Base-by-base conservation (phyloP, 1,284 basidiomycete genomes). In the Bondarzewia mesenterica region DNA sequence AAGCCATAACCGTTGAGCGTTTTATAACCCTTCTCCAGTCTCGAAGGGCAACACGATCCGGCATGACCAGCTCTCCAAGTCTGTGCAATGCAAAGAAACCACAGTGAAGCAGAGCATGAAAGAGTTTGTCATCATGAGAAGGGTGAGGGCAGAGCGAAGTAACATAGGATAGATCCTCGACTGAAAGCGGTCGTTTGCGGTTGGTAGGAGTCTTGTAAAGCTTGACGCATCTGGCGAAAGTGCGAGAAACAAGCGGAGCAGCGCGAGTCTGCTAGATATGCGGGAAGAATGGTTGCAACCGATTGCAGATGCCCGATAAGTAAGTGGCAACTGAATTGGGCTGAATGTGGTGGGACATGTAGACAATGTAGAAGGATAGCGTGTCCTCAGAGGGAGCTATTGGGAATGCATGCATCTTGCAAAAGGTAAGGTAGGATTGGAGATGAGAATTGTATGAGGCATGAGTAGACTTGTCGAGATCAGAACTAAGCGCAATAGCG, bases 381-480 rank as follows among this genome's bases (percentile, higher is more conserved):
- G n/a, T n/a, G n/a, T n/a, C n/a, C n/a, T n/a, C n/a, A n/a, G n/a
- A n/a, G n/a, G n/a, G n/a, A n/a, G n/a, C n/a, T n/a, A n/a, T n/a
- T n/a, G n/a, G n/a, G n/a, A n/a, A n/a, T n/a, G n/a, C n/a, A n/a
- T n/a, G n/a, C n/a, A n/a, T n/a, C n/a, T n/a, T n/a, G n/a, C 62
- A 64, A 52, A 74, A 75, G 0, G 54, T 53, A 10, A 73, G 41
- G 29, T 71, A 76, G 0, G 68, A 69, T 16, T 68, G 62, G 0
- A 70, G 50, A 4, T 59, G 58, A 0, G 70, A 68, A 0, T 53
- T 42, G 54, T 74, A 75, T 0, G 60, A 49, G 1, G 20, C 1
- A 1, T 36, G 20, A 0, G 68, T 63, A 1, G 58, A 58, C 2
- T 23, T 29, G 10, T 70, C 66, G 25, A 73, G 55, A 0, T 67